Evolutionary conservation across 1,139 yeast species (phyloP).

Genomic region (Kodamaea anthophila): DNA sequence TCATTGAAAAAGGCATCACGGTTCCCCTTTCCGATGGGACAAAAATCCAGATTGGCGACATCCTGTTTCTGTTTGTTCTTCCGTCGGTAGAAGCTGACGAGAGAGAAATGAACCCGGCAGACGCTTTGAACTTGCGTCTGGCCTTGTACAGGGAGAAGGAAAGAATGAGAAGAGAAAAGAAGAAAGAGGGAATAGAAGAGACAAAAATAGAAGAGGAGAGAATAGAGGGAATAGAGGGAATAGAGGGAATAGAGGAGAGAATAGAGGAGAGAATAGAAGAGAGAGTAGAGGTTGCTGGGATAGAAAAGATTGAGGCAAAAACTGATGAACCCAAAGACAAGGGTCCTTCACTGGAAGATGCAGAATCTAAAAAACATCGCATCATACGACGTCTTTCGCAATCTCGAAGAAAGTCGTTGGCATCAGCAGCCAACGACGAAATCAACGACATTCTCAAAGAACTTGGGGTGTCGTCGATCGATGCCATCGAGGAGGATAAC

Average conservation of each 20-base stretch:
- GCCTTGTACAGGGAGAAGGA: slow-evolving; percentile 32
- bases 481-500: slow-evolving; percentile 31
- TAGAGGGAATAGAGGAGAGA: slow-evolving; percentile 1
- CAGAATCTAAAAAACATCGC: neutral
- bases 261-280: neutral
- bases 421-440: slow-evolving; percentile 38
- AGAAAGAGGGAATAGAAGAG: slow-evolving; percentile 8
- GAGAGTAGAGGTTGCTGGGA: neutral
- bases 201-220: slow-evolving; percentile 9
- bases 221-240: slow-evolving; percentile 5
- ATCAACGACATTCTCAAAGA: slow-evolving; percentile 34
- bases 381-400: slow-evolving; percentile 27
- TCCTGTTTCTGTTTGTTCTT: slow-evolving; percentile 76
- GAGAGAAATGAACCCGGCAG: slow-evolving; percentile 46
- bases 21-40: slow-evolving; percentile 78
- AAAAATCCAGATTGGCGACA: slow-evolving; percentile 88
- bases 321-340: too few relatives aligned
- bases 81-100: slow-evolving; percentile 47
- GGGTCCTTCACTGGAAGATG: too few relatives aligned
- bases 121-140: slow-evolving; percentile 47
- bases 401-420: slow-evolving; percentile 36
- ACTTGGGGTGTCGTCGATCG: slow-evolving; percentile 33
- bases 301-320: slow-evolving; percentile 7
- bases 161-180: slow-evolving; percentile 4
- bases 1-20: slow-evolving; percentile 84